Conservation (phyloP, 1,139 yeast species). For the Pichia sp. region DNA sequence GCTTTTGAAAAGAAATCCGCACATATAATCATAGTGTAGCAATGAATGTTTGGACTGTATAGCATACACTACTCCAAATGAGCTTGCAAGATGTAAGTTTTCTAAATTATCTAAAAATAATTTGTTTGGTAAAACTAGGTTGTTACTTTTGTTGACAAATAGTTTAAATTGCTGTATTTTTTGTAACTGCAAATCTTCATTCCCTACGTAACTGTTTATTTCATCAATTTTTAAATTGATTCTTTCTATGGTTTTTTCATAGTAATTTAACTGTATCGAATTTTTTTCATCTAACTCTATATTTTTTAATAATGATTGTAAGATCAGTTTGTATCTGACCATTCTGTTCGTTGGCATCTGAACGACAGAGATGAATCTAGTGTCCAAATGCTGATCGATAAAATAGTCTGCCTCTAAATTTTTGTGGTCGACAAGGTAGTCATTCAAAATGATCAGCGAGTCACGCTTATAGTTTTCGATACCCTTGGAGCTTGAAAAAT, state of each 20-base stretch:
- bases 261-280: slow-evolving; percentile 12
- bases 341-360: slow-evolving; percentile 54
- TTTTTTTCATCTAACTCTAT: slow-evolving; percentile 26
- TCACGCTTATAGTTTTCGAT: slow-evolving; percentile 27
- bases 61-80: slow-evolving; percentile 40
- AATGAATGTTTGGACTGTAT: slow-evolving; percentile 26
- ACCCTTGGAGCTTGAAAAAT: slow-evolving; percentile 32
- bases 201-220: slow-evolving; percentile 33
- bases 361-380: slow-evolving; percentile 40
- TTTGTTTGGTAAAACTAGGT: slow-evolving; percentile 9
- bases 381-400: slow-evolving; percentile 32
- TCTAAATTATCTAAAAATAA: slow-evolving; percentile 32
- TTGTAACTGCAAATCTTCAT: slow-evolving; percentile 16
- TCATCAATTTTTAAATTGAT: slow-evolving; percentile 30
- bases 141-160: slow-evolving; percentile 23
- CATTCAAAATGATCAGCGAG: slow-evolving; percentile 27
- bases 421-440: slow-evolving; percentile 30
- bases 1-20: slow-evolving; percentile 48
- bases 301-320: slow-evolving; percentile 38
- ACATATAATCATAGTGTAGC: slow-evolving; percentile 31
- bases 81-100: slow-evolving; percentile 32
- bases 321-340: slow-evolving; percentile 47
- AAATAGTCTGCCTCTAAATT: slow-evolving; percentile 37
- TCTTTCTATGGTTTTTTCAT: slow-evolving; percentile 12
- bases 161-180: slow-evolving; percentile 16